Base-by-base conservation (phyloP, 768 basidiomycete species). In the Leccinum sublutescens region DNA sequence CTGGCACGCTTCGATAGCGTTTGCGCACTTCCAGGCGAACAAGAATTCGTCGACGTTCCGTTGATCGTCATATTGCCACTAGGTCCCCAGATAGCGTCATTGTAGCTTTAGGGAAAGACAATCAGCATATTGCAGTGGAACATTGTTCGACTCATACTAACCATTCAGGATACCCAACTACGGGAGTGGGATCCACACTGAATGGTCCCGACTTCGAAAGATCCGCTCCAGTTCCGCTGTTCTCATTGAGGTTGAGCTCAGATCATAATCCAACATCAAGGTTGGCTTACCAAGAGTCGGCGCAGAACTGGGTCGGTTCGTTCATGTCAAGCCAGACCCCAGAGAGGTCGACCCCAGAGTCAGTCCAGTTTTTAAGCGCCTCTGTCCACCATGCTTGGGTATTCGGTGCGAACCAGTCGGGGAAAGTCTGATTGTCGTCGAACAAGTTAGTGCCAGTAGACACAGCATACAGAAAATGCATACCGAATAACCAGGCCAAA, bases 401-500 rank as follows among this genome's bases (percentile, higher is more conserved):
- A 36, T 82, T 81, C 15, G 77, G 67, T 14, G 77, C 75, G 59
- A 86, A 85, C 84, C 83, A 86, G 63, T 87, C 85, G 0, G 85
- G 84, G 68, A 83, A 87, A 31, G 78, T 80, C 82, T 81, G 38
- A 48, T 15, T 14, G n/a, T 11, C 31, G 19, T 21, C 3, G 43
- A 38, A 27, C 2, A 45, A 45, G 8, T 61, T 19, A 36, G 51
- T 36, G 17, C 10, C 6, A 38, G 12, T 2, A 14, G n/a, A 49
- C 5, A 12, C n/a, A 19, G 17, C 8, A 7, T 14, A 14, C 15
- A 50, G 7, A 4, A 31, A 34, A 67, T 78, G 17, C 36, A 85
- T 87, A 85, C 87, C 7, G 87, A 86, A 71, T 83, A 86, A 23
- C 89, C 88, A 15, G 89, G 88, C 89, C 87, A 91, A 9, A 90